A percentile compares a stretch with the other conserved stretches of the same genome.
These are phyloP conservation scores for Aspergillus bombycis DNA, from an alignment of 2,329 filamentous ascomycete species.

Conservation along the genomic window DNA sequence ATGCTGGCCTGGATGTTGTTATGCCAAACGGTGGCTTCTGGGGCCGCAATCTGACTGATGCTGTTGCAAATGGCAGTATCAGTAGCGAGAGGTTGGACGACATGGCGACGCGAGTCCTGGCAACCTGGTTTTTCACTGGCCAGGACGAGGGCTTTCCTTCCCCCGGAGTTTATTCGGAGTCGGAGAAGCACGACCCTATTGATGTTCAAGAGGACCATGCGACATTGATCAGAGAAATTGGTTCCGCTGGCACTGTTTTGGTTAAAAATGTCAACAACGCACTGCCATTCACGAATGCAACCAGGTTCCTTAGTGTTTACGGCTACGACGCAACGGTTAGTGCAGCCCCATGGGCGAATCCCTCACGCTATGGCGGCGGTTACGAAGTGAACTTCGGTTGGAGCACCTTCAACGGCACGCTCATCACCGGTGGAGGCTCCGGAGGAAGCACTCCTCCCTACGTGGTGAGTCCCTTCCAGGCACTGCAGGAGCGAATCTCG, in stretches of 20 bases:
- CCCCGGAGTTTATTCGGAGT: neutral
- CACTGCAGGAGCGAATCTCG: slow-evolving; percentile 54
- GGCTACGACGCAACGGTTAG: neutral
- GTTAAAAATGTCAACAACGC: neutral
- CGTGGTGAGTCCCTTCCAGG: slow-evolving; percentile 54
- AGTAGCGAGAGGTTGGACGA: slow-evolving; percentile 12
- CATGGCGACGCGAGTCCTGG: slow-evolving; percentile 18
- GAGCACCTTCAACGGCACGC: slow-evolving; percentile 50
- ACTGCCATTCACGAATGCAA: neutral
- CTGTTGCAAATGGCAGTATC: slow-evolving; percentile 16
- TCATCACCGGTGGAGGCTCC: slow-evolving; percentile 53
- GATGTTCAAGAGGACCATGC: neutral
- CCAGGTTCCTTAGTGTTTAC: neutral
- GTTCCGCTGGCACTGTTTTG: neutral
- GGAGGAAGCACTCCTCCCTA: slow-evolving; percentile 54
- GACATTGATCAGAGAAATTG: neutral
- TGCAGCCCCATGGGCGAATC: neutral
- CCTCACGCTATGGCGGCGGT: neutral
- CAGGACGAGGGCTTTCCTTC: neutral
- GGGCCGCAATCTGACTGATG: slow-evolving; percentile 4
- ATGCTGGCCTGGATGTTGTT: slow-evolving; percentile 31
- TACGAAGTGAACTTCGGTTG: slow-evolving; percentile 8
- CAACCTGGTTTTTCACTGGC: slow-evolving; percentile 13
- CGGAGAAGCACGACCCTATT: neutral
- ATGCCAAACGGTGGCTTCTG: slow-evolving; percentile 21